phyloP scores from a whole-genome alignment of 2,329 filamentous ascomycete genomes.

The Elsinoe perseae region DNA sequence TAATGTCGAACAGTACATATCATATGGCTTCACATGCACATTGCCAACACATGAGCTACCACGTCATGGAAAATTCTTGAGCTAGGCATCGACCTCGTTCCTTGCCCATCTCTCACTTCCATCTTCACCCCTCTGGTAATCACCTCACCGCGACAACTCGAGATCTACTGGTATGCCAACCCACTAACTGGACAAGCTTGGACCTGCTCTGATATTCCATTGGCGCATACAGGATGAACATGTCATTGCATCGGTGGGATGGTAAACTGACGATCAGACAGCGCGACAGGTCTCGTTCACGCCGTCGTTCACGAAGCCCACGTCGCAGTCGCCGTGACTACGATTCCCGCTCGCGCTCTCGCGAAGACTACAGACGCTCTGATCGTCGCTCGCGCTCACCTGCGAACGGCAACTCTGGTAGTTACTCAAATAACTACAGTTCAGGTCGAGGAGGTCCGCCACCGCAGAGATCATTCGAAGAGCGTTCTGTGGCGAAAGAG shows the following conservation, averaged over 20 bases:
- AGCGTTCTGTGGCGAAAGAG: slow-evolving; percentile 74
- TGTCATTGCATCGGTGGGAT: neutral
- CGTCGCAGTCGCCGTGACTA: slow-evolving; percentile 52
- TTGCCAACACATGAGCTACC: neutral
- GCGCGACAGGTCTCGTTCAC: slow-evolving; percentile 78
- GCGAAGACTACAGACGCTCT: slow-evolving; percentile 42
- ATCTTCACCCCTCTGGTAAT: neutral
- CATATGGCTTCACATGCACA: slow-evolving; percentile 9
- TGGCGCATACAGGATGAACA: neutral
- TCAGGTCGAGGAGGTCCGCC: slow-evolving; percentile 26
- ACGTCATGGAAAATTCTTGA: slow-evolving; percentile 6
- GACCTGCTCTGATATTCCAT: slow-evolving; percentile 9
- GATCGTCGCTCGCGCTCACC: slow-evolving; percentile 66
- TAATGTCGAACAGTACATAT: neutral
- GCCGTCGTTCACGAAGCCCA: slow-evolving; percentile 48
- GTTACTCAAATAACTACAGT: slow-evolving; percentile 53
- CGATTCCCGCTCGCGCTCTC: slow-evolving; percentile 68
- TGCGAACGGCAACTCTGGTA: slow-evolving; percentile 67
- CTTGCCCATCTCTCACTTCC: neutral
- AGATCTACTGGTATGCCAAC: neutral
- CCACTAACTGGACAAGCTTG: neutral
- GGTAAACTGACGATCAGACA: slow-evolving; percentile 32
- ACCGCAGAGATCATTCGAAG: slow-evolving; percentile 63
- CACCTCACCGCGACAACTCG: neutral
- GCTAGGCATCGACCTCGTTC: neutral